Base-by-base conservation (phyloP, 75 land plant genomes). In the Picea sitchensis region DNA sequence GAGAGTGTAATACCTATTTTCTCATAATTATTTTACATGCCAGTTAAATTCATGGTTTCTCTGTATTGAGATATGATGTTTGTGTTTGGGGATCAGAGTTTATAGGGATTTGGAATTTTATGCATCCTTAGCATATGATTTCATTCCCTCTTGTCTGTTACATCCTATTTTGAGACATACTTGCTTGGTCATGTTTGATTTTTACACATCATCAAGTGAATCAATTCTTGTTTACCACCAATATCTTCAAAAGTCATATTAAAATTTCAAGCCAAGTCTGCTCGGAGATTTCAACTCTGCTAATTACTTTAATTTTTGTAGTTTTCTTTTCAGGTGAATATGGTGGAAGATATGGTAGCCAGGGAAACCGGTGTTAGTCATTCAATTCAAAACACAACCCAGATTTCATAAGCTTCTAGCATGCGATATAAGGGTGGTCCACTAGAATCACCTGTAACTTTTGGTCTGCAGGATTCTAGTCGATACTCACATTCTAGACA, bases 341-440 rank as follows among this genome's bases (percentile, higher is more conserved):
- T 97, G 95, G 98, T 98, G 44, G 99, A 97, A 81, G 95, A 93
- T 67, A 77, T 89, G 58, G 95, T 95, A n/a, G 30, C 87, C 15
- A 57, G 88, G 63, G 59, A 75, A 56, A 72, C 26, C 56, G 80
- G 58, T 65, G 57, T 38, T 11, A 23, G 72, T 69, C 65, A 58
- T 77, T 13, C 51, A 32, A 21, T 77, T 34, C 78, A 77, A 34
- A 77, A 18, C 21, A 18, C 64, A 62, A 9, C 64, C 21, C 64
- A 18, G 64, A 62, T 18, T 21, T 18, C 64, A 3, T 9, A 3
- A 21, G 57, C 15, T 23, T 75, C 77, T 23, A 14, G 30, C 57
- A 26, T 57, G 57, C 59, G 26, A 75, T 75, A 69, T 5, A 7
- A 34, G 65, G 47, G 78, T 36, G 38, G 63, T 60, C 44, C 78